phyloP scores from a whole-genome alignment of 192 early-diverging fungal genomes.

The Oehlia diaphana region DNA sequence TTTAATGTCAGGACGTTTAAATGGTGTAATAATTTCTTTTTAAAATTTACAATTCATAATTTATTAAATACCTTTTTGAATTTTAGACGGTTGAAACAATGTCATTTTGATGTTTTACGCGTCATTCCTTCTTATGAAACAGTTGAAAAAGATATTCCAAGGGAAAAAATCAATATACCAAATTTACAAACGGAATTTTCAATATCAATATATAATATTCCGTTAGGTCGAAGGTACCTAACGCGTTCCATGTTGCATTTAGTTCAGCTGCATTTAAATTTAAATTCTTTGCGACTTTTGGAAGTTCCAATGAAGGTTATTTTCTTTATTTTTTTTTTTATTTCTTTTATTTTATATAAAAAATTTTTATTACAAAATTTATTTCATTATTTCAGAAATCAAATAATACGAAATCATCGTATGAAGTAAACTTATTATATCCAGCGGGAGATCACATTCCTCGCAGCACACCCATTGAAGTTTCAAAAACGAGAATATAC shows the following conservation, averaged over 20 bases:
- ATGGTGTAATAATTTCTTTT: background rate
- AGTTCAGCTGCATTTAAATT: constrained; percentile 18
- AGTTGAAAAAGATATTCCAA: constrained; percentile 15
- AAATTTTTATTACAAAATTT: background rate
- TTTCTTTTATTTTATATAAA: background rate
- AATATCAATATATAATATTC: constrained; percentile 27
- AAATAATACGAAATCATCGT: constrained; percentile 22
- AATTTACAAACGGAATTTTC: constrained; percentile 18
- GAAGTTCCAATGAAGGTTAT: constrained; percentile 39
- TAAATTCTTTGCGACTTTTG: constrained; percentile 18
- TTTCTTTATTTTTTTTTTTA: background rate
- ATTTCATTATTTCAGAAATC: background rate
- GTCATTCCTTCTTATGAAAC: constrained; percentile 6
- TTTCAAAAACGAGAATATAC: background rate
- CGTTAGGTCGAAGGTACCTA: background rate
- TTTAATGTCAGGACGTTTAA: background rate
- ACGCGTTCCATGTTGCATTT: constrained; percentile 30
- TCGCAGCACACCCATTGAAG: background rate
- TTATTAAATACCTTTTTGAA: background rate
- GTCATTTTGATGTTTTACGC: constrained; percentile 33
- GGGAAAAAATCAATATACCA: constrained; percentile 2
- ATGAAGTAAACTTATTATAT: constrained; percentile 27
- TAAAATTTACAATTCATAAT: background rate
- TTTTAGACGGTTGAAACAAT: constrained; percentile 3
- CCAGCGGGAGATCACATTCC: background rate